These are phyloP conservation scores for Zelonia costaricensis DNA, from an alignment of 208 protist genomes.

Conservation along the genomic window DNA sequence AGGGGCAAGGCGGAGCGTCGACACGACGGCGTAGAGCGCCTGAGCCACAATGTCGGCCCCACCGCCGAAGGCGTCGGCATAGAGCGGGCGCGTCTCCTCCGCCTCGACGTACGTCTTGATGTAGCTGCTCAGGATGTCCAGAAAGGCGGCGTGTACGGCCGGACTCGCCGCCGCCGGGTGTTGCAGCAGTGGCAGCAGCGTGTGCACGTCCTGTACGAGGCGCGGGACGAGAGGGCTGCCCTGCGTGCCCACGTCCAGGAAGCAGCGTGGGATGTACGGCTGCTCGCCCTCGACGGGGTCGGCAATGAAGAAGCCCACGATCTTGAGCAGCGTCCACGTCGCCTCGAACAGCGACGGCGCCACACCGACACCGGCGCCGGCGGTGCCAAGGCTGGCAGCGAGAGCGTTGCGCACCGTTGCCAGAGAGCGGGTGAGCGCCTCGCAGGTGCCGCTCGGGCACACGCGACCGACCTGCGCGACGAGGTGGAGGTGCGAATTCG, in stretches of 20 bases:
- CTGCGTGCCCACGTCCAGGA: constrained; percentile 26
- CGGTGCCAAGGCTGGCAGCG: neutral
- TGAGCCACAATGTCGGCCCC: constrained; percentile 42
- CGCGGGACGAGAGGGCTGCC: constrained; percentile 24
- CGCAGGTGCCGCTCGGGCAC: constrained; percentile 24
- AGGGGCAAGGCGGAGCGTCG: constrained; percentile 32
- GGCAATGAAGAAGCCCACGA: constrained; percentile 60
- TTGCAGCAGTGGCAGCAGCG: constrained; percentile 29
- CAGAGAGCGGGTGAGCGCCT: constrained; percentile 14
- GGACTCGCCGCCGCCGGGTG: constrained; percentile 38
- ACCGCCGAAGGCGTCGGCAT: constrained; percentile 34
- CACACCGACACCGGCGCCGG: neutral
- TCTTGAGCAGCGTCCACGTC: constrained; percentile 63
- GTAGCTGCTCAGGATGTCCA: constrained; percentile 54
- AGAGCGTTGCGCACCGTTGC: constrained; percentile 6
- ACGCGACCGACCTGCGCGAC: constrained; percentile 66
- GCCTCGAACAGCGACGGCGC: constrained; percentile 35
- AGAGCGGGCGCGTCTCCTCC: constrained; percentile 27
- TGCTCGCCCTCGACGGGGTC: constrained; percentile 73
- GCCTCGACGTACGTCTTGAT: constrained; percentile 59
- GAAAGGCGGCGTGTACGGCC: constrained; percentile 58
- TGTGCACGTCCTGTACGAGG: constrained; percentile 25
- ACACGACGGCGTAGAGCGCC: constrained; percentile 36
- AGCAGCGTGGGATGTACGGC: constrained; percentile 73
- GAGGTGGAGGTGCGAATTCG: constrained; percentile 66